Conservation (phyloP, 345 rosid species). For the Nephelium lappaceum region DNA sequence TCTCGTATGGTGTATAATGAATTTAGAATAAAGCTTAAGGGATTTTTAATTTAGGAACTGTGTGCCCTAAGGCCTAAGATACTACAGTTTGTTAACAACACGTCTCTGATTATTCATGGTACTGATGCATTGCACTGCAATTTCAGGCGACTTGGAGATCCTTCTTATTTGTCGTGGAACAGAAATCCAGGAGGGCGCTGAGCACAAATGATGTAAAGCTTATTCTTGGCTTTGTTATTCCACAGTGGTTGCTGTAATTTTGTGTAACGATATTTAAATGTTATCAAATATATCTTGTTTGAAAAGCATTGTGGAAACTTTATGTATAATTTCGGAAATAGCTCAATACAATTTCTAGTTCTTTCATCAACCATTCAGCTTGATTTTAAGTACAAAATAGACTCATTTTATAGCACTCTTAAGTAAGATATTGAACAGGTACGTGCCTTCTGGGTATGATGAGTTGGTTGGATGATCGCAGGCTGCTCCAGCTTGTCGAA, state of each 20-base stretch:
- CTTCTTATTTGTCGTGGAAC: constrained; percentile 96
- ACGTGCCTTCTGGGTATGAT: constrained; percentile 82
- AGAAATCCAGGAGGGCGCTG: constrained; percentile 71
- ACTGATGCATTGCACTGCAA: constrained; percentile 1
- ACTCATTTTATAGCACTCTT: constrained; percentile 46
- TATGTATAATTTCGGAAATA: constrained; percentile 18
- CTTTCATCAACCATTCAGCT: constrained; percentile 4
- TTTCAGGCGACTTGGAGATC: constrained; percentile 92
- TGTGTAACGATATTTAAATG: constrained; percentile 18
- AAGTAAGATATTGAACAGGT: constrained; percentile 66
- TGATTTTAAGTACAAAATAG: neutral
- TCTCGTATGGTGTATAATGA: neutral
- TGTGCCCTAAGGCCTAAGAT: no score
- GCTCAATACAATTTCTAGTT: neutral
- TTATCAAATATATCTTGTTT: neutral
- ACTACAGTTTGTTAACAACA: neutral
- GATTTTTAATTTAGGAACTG: neutral
- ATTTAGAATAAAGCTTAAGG: neutral
- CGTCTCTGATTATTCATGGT: neutral
- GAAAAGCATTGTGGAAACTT: neutral
- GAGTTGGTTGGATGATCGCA: constrained; percentile 89
- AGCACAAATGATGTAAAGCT: constrained; percentile 19
- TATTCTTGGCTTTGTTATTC: neutral
- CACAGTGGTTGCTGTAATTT: constrained; percentile 14
- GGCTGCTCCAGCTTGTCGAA: constrained; percentile 77